Percentiles rank a stretch among this genome's conserved stretches.
Conservation (phyloP, 306 rosid species). For the Astragalus glycyphyllos region DNA sequence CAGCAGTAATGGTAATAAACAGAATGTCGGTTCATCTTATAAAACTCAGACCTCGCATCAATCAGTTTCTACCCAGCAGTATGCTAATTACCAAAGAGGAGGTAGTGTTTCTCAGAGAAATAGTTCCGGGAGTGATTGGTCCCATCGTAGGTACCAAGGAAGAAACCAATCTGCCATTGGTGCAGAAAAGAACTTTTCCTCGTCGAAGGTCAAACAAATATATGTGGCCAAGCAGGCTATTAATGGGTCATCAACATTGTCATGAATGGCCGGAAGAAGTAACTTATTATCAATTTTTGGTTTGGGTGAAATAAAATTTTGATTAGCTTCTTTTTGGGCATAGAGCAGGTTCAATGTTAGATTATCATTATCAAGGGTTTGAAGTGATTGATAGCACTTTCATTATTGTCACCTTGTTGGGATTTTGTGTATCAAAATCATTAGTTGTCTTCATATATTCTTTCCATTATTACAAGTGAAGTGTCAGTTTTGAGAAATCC, state of each 20-base stretch:
- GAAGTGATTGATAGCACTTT: constrained; percentile 36
- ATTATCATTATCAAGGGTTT: constrained; percentile 46
- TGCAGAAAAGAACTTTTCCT: constrained; percentile 66
- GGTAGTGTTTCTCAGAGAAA: constrained; percentile 69
- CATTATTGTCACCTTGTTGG: constrained; percentile 23
- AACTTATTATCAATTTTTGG: constrained; percentile 34
- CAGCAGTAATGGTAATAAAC: constrained; percentile 53
- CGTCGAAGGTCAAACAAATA: constrained; percentile 82
- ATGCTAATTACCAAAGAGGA: constrained; percentile 64
- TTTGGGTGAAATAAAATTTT: constrained; percentile 57
- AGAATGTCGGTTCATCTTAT: constrained; percentile 47
- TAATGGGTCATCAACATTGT: constrained; percentile 54
- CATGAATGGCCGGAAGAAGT: constrained; percentile 46
- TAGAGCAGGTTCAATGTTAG: constrained; percentile 50
- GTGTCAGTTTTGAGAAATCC: constrained; percentile 47
- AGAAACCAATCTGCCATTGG: constrained; percentile 71
- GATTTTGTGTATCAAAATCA: constrained; percentile 39
- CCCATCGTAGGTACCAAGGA: constrained; percentile 82
- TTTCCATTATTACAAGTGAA: constrained; percentile 44
- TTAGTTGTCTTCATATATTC: constrained; percentile 34
- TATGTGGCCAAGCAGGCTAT: constrained; percentile 91
- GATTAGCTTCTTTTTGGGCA: constrained; percentile 49
- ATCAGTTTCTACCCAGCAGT: constrained; percentile 62
- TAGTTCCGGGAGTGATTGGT: constrained; percentile 76
- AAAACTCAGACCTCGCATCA: constrained; percentile 62